phyloP scores from a whole-genome alignment of 2,329 filamentous ascomycete genomes.

The Colletotrichum liaoningense region DNA sequence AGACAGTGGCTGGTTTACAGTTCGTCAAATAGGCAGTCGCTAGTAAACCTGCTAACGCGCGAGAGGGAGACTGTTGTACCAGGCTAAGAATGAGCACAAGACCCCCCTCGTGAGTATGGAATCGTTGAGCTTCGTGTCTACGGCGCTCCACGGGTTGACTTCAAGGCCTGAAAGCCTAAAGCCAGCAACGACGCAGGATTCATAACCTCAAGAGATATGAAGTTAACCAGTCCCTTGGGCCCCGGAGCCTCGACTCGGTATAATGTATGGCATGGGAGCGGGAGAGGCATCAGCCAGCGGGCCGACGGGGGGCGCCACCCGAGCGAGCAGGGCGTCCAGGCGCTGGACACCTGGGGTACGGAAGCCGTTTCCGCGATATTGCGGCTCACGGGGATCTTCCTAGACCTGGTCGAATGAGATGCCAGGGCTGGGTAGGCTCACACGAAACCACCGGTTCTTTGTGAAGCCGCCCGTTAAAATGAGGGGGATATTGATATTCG shows the following conservation, averaged over 20 bases:
- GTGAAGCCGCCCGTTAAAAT: background rate
- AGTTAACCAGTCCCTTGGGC: background rate
- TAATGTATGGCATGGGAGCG: background rate
- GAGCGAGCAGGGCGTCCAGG: constrained; percentile 48
- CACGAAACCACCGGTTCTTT: background rate
- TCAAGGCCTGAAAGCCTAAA: no score
- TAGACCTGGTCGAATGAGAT: background rate
- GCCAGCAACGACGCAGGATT: background rate
- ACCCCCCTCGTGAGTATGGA: background rate
- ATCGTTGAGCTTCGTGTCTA: background rate
- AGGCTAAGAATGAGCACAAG: background rate
- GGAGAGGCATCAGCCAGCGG: constrained; percentile 27
- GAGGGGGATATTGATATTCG: background rate
- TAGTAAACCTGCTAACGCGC: background rate
- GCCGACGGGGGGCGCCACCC: constrained; percentile 17
- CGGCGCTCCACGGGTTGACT: no score
- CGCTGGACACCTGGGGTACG: constrained; percentile 33
- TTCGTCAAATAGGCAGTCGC: background rate
- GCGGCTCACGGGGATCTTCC: constrained; percentile 25
- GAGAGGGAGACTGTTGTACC: background rate
- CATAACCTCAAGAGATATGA: background rate
- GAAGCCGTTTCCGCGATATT: constrained; percentile 20
- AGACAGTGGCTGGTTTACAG: background rate
- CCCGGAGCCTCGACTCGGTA: background rate
- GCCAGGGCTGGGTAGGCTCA: background rate